Base-by-base conservation (phyloP, 805 yeast species). In the Saccharomycopsis sp. region DNA sequence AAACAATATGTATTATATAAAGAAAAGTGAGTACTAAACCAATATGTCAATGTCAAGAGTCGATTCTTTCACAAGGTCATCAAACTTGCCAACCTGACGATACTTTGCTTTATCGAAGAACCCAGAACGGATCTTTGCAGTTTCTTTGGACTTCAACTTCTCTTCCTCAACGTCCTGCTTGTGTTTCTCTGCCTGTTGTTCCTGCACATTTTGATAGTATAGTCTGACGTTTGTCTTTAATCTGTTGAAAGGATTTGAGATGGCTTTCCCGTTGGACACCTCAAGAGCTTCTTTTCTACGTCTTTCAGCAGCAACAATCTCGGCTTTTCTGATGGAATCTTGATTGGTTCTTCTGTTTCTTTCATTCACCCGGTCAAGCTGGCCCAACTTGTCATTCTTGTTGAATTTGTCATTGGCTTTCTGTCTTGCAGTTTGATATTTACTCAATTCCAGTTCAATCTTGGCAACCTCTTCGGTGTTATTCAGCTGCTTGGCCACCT, bases 151-250 rank as follows among this genome's bases (percentile, higher is more conserved):
- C 48, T 71, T 71, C 26, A 63, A 67, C 16, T 58, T 58, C 36
- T 57, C 57, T 22, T 58, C 61, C 29, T 56, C 61, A 5, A 75
- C 78, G 42, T 72, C 70, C 25, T 64, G 69, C 42, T 73, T 64
- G 2, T 79, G 81, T 57, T 68, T 71, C 50, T 71, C 77, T 50
- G 77, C 75, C 48, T 71, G 80, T 46, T 68, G 71, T 47, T 68
- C 68, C 47, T 69, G 75, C 35, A 68, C 62, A 42, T 59, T 71
- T 35, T 68, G 65, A 39, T 87, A 86, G 60, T 85, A 89, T 46
- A 85, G 75, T 53, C 84, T 75, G 1, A 96, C 84, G 47, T 77
- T 81, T 1, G 97, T 89, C 57, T 84, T 80, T 55, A 92, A 71
- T 58, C 97, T 77, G 50, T 82, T 75, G 61, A 92, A 92, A 17